A percentile compares a stretch with the other conserved stretches of the same genome.
These are phyloP conservation scores for Coemansia sp. DNA, from an alignment of 192 early-diverging fungal species.

Conservation along the genomic window DNA sequence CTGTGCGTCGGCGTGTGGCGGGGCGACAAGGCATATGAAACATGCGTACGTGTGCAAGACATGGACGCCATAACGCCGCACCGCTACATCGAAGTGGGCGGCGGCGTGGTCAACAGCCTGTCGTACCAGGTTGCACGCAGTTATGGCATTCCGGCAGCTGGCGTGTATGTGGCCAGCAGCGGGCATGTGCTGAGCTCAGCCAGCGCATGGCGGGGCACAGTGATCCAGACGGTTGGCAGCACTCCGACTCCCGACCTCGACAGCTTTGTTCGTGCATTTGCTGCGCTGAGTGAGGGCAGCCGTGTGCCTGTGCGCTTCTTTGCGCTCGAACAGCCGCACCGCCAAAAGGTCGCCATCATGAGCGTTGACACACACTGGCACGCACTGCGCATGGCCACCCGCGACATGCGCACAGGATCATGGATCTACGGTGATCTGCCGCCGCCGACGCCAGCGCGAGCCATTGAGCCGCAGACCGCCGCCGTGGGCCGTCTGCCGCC, in stretches of 20 bases:
- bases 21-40: constrained; percentile 53
- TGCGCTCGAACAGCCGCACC: constrained; percentile 76
- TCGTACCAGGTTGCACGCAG: constrained; percentile 76
- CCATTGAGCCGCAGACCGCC: constrained; percentile 65
- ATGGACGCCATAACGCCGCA: constrained; percentile 79
- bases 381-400: constrained; percentile 70
- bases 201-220: constrained; percentile 65
- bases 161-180: constrained; percentile 79
- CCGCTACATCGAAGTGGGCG: constrained; percentile 85
- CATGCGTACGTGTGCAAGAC: constrained; percentile 63
- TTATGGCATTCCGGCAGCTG: constrained; percentile 67
- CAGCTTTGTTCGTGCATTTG: constrained; percentile 74
- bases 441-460: constrained; percentile 56
- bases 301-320: constrained; percentile 72
- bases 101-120: constrained; percentile 76
- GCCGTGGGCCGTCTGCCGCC: constrained; percentile 69
- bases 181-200: constrained; percentile 71
- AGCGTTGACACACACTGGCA: constrained; percentile 87
- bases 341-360: constrained; percentile 79
- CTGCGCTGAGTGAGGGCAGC: constrained; percentile 69
- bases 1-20: constrained; percentile 63
- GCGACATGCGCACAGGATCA: constrained; percentile 75
- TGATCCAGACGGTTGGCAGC: constrained; percentile 74
- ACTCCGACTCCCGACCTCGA: constrained; percentile 71
- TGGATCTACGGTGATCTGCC: constrained; percentile 78